Conservation (phyloP, 2,329 filamentous ascomycete species). For the Trichoderma sp. region DNA sequence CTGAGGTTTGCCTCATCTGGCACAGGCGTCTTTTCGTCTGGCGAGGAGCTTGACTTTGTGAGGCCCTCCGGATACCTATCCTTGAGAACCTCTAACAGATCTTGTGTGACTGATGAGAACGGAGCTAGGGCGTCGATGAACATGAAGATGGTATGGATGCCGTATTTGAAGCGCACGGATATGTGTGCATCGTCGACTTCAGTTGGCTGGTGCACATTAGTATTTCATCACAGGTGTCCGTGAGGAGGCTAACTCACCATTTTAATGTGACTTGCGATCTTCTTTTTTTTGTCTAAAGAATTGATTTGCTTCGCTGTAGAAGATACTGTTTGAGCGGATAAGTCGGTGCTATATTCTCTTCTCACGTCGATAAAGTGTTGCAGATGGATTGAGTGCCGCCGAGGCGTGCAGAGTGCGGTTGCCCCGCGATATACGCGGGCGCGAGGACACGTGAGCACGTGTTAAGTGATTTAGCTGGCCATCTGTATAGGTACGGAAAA, state of each 20-base stretch:
- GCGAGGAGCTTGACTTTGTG: constrained; percentile 32
- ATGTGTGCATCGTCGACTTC: constrained; percentile 48
- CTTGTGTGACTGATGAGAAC: constrained; percentile 54
- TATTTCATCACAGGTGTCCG: not conserved
- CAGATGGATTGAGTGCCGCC: not conserved
- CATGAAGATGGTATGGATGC: constrained; percentile 67
- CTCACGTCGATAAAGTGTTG: not conserved
- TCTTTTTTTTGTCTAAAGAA: not conserved
- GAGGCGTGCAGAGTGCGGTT: not conserved
- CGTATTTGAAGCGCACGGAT: constrained; percentile 70
- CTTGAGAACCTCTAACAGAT: constrained; percentile 56
- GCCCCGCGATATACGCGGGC: constrained; percentile 9
- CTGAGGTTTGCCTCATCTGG: constrained; percentile 42
- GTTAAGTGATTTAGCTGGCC: constrained; percentile 20
- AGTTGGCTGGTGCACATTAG: not conserved
- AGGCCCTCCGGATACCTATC: constrained; percentile 57
- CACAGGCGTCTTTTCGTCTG: constrained; percentile 36
- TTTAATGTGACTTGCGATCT: not conserved
- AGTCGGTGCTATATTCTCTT: not conserved
- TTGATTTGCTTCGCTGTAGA: no score
- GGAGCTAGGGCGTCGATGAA: constrained; percentile 58
- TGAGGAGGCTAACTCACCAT: not conserved
- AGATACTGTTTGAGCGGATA: not conserved
- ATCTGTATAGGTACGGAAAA: constrained; percentile 3
- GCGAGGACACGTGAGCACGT: constrained; percentile 32